Conservation (phyloP, 2,329 filamentous ascomycete species). For the Rhynchosporium graminicola region DNA sequence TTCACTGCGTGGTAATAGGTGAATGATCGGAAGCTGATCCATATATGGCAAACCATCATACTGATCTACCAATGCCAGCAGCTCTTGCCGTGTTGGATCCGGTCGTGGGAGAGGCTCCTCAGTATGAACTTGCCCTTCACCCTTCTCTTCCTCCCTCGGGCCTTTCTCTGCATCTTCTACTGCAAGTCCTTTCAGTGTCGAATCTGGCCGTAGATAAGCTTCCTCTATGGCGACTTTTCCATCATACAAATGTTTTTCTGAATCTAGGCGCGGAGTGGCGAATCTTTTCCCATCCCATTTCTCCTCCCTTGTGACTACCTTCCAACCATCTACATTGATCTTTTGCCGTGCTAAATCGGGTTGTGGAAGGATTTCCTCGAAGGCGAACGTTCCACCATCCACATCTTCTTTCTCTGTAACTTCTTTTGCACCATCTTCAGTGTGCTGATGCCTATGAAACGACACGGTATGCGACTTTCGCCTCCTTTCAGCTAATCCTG, state of each 20-base stretch:
- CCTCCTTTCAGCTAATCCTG: constrained; percentile 19
- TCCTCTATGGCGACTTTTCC: too few species aligned
- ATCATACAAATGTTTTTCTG: too few species aligned
- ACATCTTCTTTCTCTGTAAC: constrained; percentile 9
- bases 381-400: background rate
- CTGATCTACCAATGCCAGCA: constrained; percentile 55
- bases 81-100: constrained; percentile 45
- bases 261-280: too few species aligned
- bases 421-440: constrained; percentile 8
- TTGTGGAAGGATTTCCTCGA: constrained; percentile 14
- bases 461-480: constrained; percentile 11
- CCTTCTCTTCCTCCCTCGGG: background rate
- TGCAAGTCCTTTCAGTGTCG: too few species aligned
- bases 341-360: constrained; percentile 44
- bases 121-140: background rate
- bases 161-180: too few species aligned
- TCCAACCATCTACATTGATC: constrained; percentile 37
- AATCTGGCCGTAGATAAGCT: too few species aligned
- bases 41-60: constrained; percentile 51
- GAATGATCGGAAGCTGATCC: constrained; percentile 54
- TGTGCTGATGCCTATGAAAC: constrained; percentile 28
- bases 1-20: constrained; percentile 55
- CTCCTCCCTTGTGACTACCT: too few species aligned
- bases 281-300: too few species aligned
- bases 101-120: constrained; percentile 17